Conservation (phyloP, 768 basidiomycete genomes). For the Cystofilobasidium ferigula region DNA sequence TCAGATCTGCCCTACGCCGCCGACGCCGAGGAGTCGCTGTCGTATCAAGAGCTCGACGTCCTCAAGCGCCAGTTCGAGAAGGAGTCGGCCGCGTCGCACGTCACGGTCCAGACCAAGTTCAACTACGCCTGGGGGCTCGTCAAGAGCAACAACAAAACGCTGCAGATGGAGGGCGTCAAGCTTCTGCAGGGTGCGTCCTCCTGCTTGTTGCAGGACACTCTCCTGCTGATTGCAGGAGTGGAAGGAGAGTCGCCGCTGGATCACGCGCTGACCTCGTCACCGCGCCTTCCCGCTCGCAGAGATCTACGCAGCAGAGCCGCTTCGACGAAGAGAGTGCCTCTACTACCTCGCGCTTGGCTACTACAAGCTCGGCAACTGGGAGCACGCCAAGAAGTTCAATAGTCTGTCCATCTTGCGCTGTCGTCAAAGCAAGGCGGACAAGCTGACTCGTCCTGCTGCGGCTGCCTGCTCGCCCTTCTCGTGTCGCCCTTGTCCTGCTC, state of each 20-base stretch:
- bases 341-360: constrained; percentile 94
- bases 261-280: too few species aligned
- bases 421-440: background rate
- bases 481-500: background rate
- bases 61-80: constrained; percentile 76
- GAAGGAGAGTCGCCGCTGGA: too few species aligned
- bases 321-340: constrained; percentile 80
- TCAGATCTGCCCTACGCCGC: constrained; percentile 92
- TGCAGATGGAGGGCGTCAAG: constrained; percentile 85
- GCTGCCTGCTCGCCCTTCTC: background rate
- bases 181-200: constrained; percentile 64
- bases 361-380: constrained; percentile 92
- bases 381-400: constrained; percentile 84
- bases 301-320: constrained; percentile 76
- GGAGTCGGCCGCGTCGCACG: constrained; percentile 68
- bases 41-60: constrained; percentile 42
- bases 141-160: constrained; percentile 70
- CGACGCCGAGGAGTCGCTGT: constrained; percentile 75
- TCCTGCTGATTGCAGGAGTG: background rate
- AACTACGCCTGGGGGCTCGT: constrained; percentile 87
- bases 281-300: too few species aligned
- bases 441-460: background rate
- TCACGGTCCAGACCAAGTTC: constrained; percentile 91
- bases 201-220: background rate
- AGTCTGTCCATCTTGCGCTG: constrained; percentile 47